phyloP scores from a whole-genome alignment of 164 flowering plant genomes.

The Stephania japonica region DNA sequence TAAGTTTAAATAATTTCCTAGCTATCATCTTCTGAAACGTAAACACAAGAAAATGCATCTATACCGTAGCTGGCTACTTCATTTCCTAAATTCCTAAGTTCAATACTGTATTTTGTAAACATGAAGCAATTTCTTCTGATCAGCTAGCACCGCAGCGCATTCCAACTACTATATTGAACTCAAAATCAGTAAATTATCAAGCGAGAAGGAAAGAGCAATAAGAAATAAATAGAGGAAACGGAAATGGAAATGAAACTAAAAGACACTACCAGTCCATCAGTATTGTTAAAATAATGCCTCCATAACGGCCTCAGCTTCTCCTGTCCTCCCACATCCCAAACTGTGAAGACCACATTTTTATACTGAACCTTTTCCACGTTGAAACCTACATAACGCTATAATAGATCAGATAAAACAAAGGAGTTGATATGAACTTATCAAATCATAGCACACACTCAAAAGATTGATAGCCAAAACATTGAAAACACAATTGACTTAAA shows the following conservation, averaged over 20 bases:
- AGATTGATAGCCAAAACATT: background rate
- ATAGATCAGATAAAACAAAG: background rate
- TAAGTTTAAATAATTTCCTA: too few relatives aligned
- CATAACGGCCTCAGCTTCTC: slow-evolving; percentile 94
- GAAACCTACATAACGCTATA: slow-evolving; percentile 52
- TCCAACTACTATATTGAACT: background rate
- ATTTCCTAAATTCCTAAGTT: too few relatives aligned
- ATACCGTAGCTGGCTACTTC: too few relatives aligned
- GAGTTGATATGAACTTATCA: background rate
- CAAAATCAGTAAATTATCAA: background rate
- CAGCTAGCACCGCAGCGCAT: background rate
- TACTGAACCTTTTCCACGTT: slow-evolving; percentile 99
- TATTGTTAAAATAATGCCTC: slow-evolving; percentile 97
- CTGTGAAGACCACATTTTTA: slow-evolving; percentile 93
- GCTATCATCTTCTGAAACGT: too few relatives aligned
- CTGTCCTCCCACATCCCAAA: slow-evolving; percentile 99
- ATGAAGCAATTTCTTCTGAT: background rate
- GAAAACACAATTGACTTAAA: background rate
- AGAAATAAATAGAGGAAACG: background rate
- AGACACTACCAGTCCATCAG: slow-evolving; percentile 86
- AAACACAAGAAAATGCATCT: too few relatives aligned
- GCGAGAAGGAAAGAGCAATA: background rate
- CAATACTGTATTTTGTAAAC: background rate
- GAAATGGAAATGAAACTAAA: background rate
- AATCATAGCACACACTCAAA: background rate